Evolutionary conservation across 371 early-diverging fungal species (phyloP), one percentile per base, ranked within the genome.

Genomic region (Mucor irregularis): DNA sequence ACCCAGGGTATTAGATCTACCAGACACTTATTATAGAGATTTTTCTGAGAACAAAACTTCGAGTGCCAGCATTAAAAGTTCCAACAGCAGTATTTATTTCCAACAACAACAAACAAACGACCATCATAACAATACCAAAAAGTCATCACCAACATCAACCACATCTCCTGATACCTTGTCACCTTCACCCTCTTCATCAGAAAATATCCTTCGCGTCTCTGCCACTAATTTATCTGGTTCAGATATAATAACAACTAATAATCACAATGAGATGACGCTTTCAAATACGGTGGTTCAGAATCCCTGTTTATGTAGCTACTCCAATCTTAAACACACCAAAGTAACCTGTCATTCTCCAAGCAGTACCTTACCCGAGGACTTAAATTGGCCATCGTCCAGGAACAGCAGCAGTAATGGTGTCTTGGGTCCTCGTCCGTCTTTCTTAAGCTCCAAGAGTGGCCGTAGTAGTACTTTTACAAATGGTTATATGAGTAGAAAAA

Each of bases 141-240:
- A 19, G 30, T 8, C 40, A 39, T 19, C 48, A 29, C 4, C 48
- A 28, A 30, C 26, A 19, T 16, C 33, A 28, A 2, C 40, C 28
- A 34, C 28, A 31, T 19, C 53, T 42, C n/a, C 35, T 16, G 35
- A 35, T 3, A n/a, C 35, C 13, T 35, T 35, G 16, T 47, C 16
- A 5, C 9, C 33, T 4, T 51, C 25, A 14, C 14, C 17, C 5
- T 11, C 29, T 40, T 19, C 28, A 17, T 16, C 40, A 9, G 21
- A 42, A 1, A 9, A 2, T 13, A 2, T 19, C n/a, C 14, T 31
- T n/a, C 53, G 25, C 5, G 24, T 47, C 14, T 52, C 59, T 8
- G 31, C 47, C 1, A 40, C 38, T 0, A 59, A 59, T 53, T 7
- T 59, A 3, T 59, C 59, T 26, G 59, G 59, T 0, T 52, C 48